Percentiles rank a stretch among this genome's conserved stretches.
Evolutionary conservation across 2,329 filamentous ascomycete genomes (phyloP).

Genomic region (Iodosphaeria phyllophila): DNA sequence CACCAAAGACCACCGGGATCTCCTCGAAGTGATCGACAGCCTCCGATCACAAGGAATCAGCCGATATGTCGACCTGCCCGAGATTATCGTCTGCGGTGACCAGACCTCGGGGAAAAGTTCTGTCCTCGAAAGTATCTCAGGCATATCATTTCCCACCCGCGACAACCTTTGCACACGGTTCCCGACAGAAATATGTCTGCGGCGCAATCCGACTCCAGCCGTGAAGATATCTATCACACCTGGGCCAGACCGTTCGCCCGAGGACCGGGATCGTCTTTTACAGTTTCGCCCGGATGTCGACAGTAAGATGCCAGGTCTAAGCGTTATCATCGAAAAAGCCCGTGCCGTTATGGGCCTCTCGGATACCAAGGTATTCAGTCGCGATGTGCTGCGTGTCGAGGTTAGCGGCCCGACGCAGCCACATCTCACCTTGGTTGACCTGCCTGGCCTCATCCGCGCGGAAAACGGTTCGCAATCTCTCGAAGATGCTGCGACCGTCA

Average conservation of each 20-base stretch:
- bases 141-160: slow-evolving; percentile 36
- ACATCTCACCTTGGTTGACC: slow-evolving; percentile 36
- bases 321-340: slow-evolving; percentile 16
- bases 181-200: no score
- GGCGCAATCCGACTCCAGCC: no score
- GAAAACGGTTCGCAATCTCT: slow-evolving; percentile 22
- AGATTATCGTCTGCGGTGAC: slow-evolving; percentile 30
- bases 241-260: no score
- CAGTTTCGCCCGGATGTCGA: no score
- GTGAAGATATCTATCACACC: no score
- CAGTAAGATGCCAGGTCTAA: no score
- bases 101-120: slow-evolving; percentile 38
- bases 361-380: slow-evolving; percentile 16
- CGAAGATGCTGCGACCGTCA: slow-evolving; percentile 21
- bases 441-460: slow-evolving; percentile 33
- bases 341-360: slow-evolving; percentile 9
- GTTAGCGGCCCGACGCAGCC: slow-evolving; percentile 23
- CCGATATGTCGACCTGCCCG: slow-evolving; percentile 15
- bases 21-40: slow-evolving; percentile 1
- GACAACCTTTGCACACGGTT: no score
- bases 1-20: slow-evolving; percentile 1
- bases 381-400: slow-evolving; percentile 26
- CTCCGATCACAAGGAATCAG: slow-evolving; percentile 17
- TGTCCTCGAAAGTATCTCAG: slow-evolving; percentile 31
- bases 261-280: no score